Conservation (phyloP, 148 eudicot species). For the Amaranthus hypochondriacus region DNA sequence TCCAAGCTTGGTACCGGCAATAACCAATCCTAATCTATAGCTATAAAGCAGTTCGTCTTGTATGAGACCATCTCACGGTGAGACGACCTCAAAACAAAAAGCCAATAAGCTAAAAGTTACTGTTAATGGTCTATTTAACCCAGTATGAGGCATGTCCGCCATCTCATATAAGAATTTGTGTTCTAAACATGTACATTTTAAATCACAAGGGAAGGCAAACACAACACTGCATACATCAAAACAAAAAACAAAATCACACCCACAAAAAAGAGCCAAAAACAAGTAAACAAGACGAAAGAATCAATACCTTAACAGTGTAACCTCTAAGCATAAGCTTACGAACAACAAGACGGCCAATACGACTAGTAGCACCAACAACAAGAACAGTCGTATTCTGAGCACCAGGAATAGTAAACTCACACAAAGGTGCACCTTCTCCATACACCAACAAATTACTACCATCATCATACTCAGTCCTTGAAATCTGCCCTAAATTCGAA, state of each 20-base stretch:
- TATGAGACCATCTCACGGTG: too few relatives aligned
- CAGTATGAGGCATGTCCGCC: too few relatives aligned
- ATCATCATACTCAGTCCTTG: conserved; percentile 59
- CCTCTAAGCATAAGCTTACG: conserved; percentile 98
- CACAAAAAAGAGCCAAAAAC: background rate
- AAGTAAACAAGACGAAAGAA: background rate
- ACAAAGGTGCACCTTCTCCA: conserved; percentile 68
- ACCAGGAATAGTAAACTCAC: conserved; percentile 86
- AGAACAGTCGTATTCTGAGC: conserved; percentile 96
- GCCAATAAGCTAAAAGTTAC: too few relatives aligned
- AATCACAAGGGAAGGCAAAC: background rate
- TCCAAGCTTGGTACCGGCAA: too few relatives aligned
- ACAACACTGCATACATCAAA: conserved; percentile 3
- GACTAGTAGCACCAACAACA: conserved; percentile 94
- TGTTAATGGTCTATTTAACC: too few relatives aligned
- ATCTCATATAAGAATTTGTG: too few relatives aligned
- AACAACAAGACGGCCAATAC: conserved; percentile 88
- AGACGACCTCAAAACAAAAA: too few relatives aligned
- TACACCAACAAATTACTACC: conserved; percentile 41
- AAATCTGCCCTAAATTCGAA: conserved; percentile 81
- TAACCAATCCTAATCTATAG: too few relatives aligned
- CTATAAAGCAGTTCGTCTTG: too few relatives aligned
- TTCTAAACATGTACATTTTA: background rate
- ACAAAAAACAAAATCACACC: background rate
- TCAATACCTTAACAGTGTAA: conserved; percentile 72